Percentiles rank a stretch among this genome's conserved stretches.
phyloP scores from a whole-genome alignment of 2,329 filamentous ascomycete genomes.

The Penicillium sp. region DNA sequence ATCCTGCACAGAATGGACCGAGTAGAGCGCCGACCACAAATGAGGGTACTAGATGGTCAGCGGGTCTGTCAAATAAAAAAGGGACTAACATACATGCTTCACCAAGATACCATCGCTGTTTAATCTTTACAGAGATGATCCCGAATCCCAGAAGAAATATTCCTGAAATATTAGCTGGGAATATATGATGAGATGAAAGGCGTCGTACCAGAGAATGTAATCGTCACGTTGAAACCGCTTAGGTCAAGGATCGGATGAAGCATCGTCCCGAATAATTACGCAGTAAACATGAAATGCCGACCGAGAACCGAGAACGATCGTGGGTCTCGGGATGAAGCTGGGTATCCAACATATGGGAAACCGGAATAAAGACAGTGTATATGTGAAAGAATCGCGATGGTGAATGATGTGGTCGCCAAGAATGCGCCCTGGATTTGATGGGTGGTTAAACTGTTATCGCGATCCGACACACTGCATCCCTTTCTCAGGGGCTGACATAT shows the following conservation, averaged over 20 bases:
- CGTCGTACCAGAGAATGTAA: conserved; percentile 37
- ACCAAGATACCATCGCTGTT: conserved; percentile 45
- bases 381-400: background rate
- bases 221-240: conserved; percentile 39
- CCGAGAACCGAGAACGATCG: background rate
- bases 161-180: conserved; percentile 26
- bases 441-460: background rate
- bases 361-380: background rate
- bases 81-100: conserved; percentile 44
- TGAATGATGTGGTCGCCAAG: background rate
- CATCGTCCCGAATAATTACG: conserved; percentile 26
- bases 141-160: conserved; percentile 39
- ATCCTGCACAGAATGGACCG: conserved; percentile 59
- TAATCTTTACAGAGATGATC: conserved; percentile 41
- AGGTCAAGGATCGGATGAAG: conserved; percentile 41
- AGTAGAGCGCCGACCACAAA: conserved; percentile 59
- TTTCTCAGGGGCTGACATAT: background rate
- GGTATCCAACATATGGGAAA: too few species aligned
- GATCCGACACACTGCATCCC: background rate
- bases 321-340: too few species aligned
- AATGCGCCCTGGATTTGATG: background rate
- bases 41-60: conserved; percentile 54
- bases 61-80: background rate
- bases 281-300: background rate
- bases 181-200: background rate